These are phyloP conservation scores for Aspergillus haitiensis DNA, from an alignment of 495 filamentous ascomycete species.

Conservation along the genomic window DNA sequence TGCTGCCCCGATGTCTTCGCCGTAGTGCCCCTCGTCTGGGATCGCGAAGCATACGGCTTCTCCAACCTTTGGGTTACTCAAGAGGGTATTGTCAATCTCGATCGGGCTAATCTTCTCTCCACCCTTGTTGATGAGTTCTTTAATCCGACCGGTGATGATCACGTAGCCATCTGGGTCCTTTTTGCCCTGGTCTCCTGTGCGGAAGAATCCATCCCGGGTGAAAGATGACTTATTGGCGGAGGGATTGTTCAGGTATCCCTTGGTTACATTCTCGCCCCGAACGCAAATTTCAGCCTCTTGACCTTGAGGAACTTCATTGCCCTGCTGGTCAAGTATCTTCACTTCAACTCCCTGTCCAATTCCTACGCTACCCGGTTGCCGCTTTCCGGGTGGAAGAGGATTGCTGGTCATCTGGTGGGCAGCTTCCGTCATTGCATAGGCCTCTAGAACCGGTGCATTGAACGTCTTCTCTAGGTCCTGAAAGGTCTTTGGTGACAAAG, in stretches of 20 bases:
- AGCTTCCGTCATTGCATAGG: slow-evolving; percentile 90
- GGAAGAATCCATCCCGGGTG: slow-evolving; percentile 69
- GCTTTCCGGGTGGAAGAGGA: slow-evolving; percentile 69
- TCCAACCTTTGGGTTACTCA: slow-evolving; percentile 63
- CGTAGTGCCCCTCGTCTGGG: slow-evolving; percentile 53
- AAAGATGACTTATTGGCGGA: slow-evolving; percentile 70
- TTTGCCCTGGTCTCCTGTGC: slow-evolving; percentile 81
- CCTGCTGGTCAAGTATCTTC: slow-evolving; percentile 66
- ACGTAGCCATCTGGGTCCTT: slow-evolving; percentile 72
- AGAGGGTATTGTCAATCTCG: slow-evolving; percentile 76
- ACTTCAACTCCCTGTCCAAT: slow-evolving; percentile 80
- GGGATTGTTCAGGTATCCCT: slow-evolving; percentile 79
- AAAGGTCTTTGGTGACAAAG: slow-evolving; percentile 74
- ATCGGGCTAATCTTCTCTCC: slow-evolving; percentile 84
- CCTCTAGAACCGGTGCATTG: slow-evolving; percentile 78
- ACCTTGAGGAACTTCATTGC: slow-evolving; percentile 61
- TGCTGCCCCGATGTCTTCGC: slow-evolving; percentile 77
- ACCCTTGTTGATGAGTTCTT: slow-evolving; percentile 82
- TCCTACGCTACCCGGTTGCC: slow-evolving; percentile 77
- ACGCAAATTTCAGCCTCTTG: slow-evolving; percentile 78
- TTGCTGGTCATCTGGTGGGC: slow-evolving; percentile 90
- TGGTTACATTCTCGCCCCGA: slow-evolving; percentile 74
- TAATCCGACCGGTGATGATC: slow-evolving; percentile 76
- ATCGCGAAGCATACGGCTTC: slow-evolving; percentile 84
- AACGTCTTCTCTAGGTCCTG: slow-evolving; percentile 69